A percentile compares a stretch with the other conserved stretches of the same genome.
These are phyloP conservation scores for Leccinum disarticulatum DNA, from an alignment of 768 basidiomycete genomes.

Conservation along the genomic window DNA sequence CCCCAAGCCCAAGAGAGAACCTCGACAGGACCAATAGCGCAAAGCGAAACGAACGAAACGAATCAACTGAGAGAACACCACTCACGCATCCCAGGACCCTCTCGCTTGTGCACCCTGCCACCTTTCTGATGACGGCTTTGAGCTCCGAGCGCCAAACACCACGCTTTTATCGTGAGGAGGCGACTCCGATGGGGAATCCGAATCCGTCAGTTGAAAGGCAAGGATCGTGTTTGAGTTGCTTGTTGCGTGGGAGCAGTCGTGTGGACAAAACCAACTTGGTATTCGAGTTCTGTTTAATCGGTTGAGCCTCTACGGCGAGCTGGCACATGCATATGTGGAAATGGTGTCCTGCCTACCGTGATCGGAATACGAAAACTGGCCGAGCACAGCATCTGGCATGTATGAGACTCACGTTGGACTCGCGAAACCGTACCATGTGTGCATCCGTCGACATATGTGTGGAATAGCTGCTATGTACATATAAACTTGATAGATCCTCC, in stretches of 20 bases:
- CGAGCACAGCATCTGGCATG: constrained; percentile 2
- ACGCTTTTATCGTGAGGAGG: constrained; percentile 45
- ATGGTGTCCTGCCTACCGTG: constrained; percentile 65
- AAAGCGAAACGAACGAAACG: not conserved
- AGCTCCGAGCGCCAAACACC: constrained; percentile 51
- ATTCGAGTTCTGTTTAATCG: not conserved
- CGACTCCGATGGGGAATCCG: constrained; percentile 47
- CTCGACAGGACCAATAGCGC: not conserved
- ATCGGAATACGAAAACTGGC: constrained; percentile 45
- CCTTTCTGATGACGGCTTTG: constrained; percentile 40
- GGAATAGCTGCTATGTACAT: constrained; percentile 42
- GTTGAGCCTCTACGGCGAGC: not conserved
- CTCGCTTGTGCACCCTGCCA: constrained; percentile 61
- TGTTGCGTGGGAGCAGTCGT: constrained; percentile 48
- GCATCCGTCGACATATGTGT: constrained; percentile 66
- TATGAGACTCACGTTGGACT: constrained; percentile 24
- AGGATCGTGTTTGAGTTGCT: constrained; percentile 67
- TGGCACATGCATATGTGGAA: constrained; percentile 35
- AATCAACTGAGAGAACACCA: constrained; percentile 3
- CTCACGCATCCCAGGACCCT: constrained; percentile 67
- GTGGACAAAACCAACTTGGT: constrained; percentile 20
- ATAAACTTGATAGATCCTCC: not conserved
- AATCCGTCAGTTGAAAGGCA: constrained; percentile 59
- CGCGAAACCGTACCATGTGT: constrained; percentile 56
- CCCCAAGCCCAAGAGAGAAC: constrained; percentile 3